phyloP scores from a whole-genome alignment of 345 rosid genomes.

The Euphorbia tirucalli region DNA sequence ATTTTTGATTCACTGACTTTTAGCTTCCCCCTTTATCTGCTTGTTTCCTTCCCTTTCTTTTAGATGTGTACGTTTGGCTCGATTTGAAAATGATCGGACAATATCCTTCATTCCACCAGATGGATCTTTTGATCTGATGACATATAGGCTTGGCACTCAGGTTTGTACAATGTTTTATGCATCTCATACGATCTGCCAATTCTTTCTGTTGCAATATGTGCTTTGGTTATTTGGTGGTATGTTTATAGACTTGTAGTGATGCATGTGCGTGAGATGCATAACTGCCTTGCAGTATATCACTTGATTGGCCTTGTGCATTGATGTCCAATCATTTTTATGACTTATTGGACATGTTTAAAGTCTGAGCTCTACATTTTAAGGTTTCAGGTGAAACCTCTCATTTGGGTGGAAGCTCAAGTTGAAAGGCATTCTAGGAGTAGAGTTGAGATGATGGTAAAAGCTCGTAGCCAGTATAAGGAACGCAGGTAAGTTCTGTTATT shows the following conservation, averaged over 20 bases:
- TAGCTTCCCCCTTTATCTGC: neutral
- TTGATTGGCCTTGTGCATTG: neutral
- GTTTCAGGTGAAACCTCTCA: constrained; percentile 90
- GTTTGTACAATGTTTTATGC: constrained; percentile 34
- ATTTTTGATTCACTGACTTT: neutral
- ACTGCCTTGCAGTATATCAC: too few relatives aligned
- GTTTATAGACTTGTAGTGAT: neutral
- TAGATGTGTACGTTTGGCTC: constrained; percentile 95
- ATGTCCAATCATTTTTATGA: too few relatives aligned
- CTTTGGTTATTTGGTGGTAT: neutral
- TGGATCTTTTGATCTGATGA: constrained; percentile 97
- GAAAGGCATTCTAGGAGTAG: constrained; percentile 93
- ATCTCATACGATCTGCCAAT: constrained; percentile 1
- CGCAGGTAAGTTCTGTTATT: constrained; percentile 87
- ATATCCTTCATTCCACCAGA: constrained; percentile 98
- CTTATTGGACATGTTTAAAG: too few relatives aligned
- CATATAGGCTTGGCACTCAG: constrained; percentile 96
- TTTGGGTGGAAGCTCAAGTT: constrained; percentile 96
- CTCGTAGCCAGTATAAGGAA: constrained; percentile 92
- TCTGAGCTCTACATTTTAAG: too few relatives aligned
- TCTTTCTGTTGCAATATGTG: neutral
- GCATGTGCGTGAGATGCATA: neutral
- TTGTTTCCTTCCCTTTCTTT: neutral
- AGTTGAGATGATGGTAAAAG: constrained; percentile 80
- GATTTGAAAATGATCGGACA: constrained; percentile 92